phyloP scores from a whole-genome alignment of 139 green algal genomes.

The Chlamydomonas asymmetrica region DNA sequence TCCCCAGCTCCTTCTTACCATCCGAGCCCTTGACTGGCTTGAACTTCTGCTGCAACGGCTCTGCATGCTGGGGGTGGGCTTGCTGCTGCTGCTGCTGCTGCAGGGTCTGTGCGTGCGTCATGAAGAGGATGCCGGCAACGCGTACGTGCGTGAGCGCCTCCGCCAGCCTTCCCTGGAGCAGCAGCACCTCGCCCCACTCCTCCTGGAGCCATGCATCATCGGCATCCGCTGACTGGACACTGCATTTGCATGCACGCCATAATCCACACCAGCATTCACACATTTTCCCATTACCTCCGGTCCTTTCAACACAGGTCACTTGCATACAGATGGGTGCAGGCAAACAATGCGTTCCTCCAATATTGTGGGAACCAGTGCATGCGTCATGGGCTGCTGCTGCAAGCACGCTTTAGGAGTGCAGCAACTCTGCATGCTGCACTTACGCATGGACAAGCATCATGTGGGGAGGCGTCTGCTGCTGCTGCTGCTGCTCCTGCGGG shows the following conservation, averaged over 20 bases:
- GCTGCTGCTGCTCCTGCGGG: background rate
- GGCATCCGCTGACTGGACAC: slow-evolving; percentile 55
- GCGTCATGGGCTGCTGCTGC: background rate
- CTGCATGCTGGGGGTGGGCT: no score
- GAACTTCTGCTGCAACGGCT: no score
- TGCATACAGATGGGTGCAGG: background rate
- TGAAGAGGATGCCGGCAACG: slow-evolving; percentile 1
- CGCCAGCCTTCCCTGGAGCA: slow-evolving; percentile 10
- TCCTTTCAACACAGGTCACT: no score
- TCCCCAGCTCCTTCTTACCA: no score
- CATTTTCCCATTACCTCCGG: no score
- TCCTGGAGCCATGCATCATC: slow-evolving; percentile 75
- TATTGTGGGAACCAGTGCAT: background rate
- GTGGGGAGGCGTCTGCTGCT: background rate
- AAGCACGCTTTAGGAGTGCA: background rate
- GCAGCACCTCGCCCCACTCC: slow-evolving; percentile 66
- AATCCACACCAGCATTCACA: no score
- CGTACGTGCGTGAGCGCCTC: background rate
- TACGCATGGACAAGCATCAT: slow-evolving; percentile 17
- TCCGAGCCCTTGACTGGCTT: no score
- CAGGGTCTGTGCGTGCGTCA: no score
- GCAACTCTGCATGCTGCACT: background rate
- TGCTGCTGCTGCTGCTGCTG: no score
- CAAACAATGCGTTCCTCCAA: background rate
- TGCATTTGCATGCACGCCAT: slow-evolving; percentile 22